These are phyloP conservation scores for Pyricularia sp. DNA, from an alignment of 2,329 filamentous ascomycete genomes.

Conservation along the genomic window DNA sequence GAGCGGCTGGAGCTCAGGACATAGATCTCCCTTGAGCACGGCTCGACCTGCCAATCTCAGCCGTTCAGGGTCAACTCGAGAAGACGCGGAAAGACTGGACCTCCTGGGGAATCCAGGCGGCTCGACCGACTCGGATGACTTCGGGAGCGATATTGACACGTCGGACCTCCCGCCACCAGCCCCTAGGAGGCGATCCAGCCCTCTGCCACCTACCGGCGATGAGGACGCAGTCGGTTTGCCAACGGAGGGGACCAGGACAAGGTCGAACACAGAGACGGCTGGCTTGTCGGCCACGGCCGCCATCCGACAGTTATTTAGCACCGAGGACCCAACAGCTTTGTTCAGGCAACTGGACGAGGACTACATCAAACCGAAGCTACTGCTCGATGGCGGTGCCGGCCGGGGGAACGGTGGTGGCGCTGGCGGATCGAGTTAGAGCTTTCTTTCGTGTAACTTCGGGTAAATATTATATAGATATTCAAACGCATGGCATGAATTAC, in stretches of 20 bases:
- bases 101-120: constrained; percentile 34
- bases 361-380: constrained; percentile 15
- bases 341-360: constrained; percentile 87
- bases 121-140: constrained; percentile 39
- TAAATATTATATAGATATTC: neutral
- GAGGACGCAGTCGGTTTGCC: constrained; percentile 6
- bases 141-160: constrained; percentile 51
- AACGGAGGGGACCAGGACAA: constrained; percentile 13
- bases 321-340: constrained; percentile 78
- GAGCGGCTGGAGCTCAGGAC: constrained; percentile 39
- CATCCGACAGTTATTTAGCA: constrained; percentile 67
- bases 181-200: constrained; percentile 25
- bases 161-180: constrained; percentile 54
- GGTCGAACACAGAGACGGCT: constrained; percentile 12
- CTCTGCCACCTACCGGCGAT: constrained; percentile 18
- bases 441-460: neutral
- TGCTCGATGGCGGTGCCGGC: constrained; percentile 13
- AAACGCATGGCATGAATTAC: neutral
- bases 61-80: constrained; percentile 34
- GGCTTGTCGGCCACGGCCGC: constrained; percentile 59
- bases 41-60: constrained; percentile 33
- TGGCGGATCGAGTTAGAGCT: neutral
- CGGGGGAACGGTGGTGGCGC: constrained; percentile 7
- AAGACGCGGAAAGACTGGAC: constrained; percentile 43
- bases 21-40: constrained; percentile 33